Conservation (phyloP, 441 rosid species). For the Aquilaria agallochum region DNA sequence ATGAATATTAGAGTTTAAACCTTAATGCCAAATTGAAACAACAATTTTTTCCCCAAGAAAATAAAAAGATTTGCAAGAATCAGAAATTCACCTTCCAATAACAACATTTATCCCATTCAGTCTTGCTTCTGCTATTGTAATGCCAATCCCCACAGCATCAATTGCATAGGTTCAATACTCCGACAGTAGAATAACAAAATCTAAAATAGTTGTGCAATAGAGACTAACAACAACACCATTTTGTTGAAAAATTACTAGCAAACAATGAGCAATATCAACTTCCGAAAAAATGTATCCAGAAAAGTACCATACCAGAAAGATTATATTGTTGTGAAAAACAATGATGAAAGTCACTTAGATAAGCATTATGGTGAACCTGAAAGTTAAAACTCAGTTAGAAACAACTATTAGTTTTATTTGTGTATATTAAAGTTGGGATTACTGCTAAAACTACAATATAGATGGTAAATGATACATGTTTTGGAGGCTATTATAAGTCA, state of each 20-base stretch:
- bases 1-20: no score
- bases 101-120: conserved; percentile 77
- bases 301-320: conserved; percentile 47
- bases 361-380: conserved; percentile 97
- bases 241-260: background rate
- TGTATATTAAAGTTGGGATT: no score
- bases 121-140: conserved; percentile 53
- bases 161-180: background rate
- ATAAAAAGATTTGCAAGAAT: no score
- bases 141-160: conserved; percentile 37
- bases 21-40: no score
- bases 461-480: no score
- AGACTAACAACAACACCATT: background rate
- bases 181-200: background rate
- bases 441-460: no score
- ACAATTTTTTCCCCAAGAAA: no score
- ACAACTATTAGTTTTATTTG: no score
- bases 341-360: conserved; percentile 86
- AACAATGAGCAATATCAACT: background rate
- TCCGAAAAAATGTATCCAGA: background rate
- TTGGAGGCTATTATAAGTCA: no score
- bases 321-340: conserved; percentile 85
- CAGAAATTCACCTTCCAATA: conserved; percentile 57
- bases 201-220: no score
- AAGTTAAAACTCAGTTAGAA: conserved; percentile 1